Percentiles rank a stretch among this genome's conserved stretches.
phyloP scores from a whole-genome alignment of 2,329 filamentous ascomycete genomes.

The Calonectria fujianensis region DNA sequence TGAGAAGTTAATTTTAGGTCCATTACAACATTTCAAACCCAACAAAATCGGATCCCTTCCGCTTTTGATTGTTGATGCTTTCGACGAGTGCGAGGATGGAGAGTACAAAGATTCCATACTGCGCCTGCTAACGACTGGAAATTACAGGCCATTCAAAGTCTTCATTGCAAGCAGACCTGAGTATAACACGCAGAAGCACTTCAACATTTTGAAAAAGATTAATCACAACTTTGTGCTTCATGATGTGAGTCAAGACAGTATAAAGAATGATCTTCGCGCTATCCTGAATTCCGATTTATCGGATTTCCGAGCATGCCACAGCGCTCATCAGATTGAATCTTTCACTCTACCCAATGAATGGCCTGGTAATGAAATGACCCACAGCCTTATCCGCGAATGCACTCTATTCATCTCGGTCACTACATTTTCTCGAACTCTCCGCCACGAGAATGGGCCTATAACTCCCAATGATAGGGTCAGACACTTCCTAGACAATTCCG shows the following conservation, averaged over 20 bases:
- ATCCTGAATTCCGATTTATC: conserved; percentile 50
- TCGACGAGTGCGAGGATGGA: conserved; percentile 51
- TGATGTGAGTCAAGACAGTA: not conserved
- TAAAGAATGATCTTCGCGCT: not conserved
- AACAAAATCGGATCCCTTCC: not conserved
- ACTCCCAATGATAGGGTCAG: conserved; percentile 7
- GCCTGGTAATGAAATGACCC: conserved; percentile 49
- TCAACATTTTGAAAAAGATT: not conserved
- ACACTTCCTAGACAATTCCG: conserved; percentile 5
- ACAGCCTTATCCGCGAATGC: conserved; percentile 54
- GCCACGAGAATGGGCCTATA: conserved; percentile 43
- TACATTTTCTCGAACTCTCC: conserved; percentile 56
- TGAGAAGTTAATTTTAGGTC: conserved; percentile 61
- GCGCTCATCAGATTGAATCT: conserved; percentile 32
- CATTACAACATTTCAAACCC: conserved; percentile 47
- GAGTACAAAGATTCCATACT: conserved; percentile 58
- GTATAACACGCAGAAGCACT: conserved; percentile 54
- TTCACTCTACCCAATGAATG: conserved; percentile 52
- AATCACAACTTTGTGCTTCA: conserved; percentile 5
- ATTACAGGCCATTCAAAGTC: conserved; percentile 53
- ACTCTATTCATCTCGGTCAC: conserved; percentile 60
- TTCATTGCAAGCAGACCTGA: conserved; percentile 66
- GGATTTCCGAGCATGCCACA: conserved; percentile 48
- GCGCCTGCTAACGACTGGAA: conserved; percentile 49
- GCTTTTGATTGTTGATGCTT: conserved; percentile 61